Evolutionary conservation across 2,329 filamentous ascomycete species (phyloP).

Genomic region (Beauveria bassiana): DNA sequence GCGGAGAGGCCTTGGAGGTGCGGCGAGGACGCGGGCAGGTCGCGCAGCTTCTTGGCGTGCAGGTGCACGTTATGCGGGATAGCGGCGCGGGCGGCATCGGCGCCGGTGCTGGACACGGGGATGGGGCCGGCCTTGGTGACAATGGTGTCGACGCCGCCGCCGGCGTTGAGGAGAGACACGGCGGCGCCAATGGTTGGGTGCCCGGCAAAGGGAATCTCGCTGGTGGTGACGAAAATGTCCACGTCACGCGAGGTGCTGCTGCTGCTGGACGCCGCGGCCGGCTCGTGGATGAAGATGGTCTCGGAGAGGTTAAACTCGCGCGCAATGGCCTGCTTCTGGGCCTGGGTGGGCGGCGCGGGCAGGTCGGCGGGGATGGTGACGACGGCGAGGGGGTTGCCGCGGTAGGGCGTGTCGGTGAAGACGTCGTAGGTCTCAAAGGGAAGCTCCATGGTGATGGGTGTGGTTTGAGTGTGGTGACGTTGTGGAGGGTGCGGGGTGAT

Average conservation of each 20-base stretch:
- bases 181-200: slow-evolving; percentile 54
- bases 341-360: slow-evolving; percentile 34
- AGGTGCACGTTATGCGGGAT: slow-evolving; percentile 62
- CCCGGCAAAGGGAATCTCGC: slow-evolving; percentile 54
- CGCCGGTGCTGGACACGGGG: slow-evolving; percentile 27
- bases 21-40: slow-evolving; percentile 20
- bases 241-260: slow-evolving; percentile 30
- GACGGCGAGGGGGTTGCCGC: slow-evolving; percentile 55
- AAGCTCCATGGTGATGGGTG: slow-evolving; percentile 27
- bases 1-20: slow-evolving; percentile 19
- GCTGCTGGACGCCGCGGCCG: slow-evolving; percentile 14
- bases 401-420: slow-evolving; percentile 44
- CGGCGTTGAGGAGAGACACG: slow-evolving; percentile 35
- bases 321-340: slow-evolving; percentile 50
- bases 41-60: slow-evolving; percentile 39
- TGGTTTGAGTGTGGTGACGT: background rate
- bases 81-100: slow-evolving; percentile 47
- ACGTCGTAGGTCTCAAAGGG: slow-evolving; percentile 49
- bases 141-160: slow-evolving; percentile 29
- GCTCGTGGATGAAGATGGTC: slow-evolving; percentile 51
- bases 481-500: background rate
- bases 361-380: slow-evolving; percentile 40
- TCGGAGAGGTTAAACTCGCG: slow-evolving; percentile 58
- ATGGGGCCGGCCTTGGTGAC: slow-evolving; percentile 52
- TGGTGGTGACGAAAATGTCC: slow-evolving; percentile 50